Conservation (phyloP, 2,329 filamentous ascomycete species). For the Massarina eburnea region DNA sequence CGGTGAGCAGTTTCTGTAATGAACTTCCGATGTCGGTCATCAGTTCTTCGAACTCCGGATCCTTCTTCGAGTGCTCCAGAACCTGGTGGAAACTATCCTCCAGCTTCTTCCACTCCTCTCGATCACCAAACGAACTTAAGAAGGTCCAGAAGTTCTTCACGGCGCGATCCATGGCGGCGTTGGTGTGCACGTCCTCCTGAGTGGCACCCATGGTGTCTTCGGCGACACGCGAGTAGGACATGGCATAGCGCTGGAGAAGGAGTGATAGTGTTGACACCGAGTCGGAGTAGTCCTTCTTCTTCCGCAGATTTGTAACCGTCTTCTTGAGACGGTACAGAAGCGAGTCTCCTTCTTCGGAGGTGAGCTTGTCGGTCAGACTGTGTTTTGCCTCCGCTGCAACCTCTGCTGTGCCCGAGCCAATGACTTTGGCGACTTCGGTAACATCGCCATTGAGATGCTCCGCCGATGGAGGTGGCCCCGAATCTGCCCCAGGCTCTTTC, state of each 20-base stretch:
- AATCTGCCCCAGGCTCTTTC: conserved; percentile 55
- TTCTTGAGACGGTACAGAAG: conserved; percentile 75
- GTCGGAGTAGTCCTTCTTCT: conserved; percentile 79
- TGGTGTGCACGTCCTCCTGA: conserved; percentile 71
- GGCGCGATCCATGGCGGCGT: conserved; percentile 73
- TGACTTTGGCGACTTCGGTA: conserved; percentile 48
- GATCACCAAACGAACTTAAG: conserved; percentile 76
- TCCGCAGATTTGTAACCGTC: conserved; percentile 71
- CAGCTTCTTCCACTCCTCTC: conserved; percentile 72
- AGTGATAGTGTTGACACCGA: conserved; percentile 78
- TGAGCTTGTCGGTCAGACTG: conserved; percentile 73
- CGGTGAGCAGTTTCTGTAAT: conserved; percentile 78
- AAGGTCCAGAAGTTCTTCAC: conserved; percentile 80
- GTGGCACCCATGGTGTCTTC: conserved; percentile 67
- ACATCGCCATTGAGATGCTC: conserved; percentile 62
- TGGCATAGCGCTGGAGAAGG: conserved; percentile 76
- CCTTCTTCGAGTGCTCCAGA: conserved; percentile 71
- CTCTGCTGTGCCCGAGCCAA: conserved; percentile 48
- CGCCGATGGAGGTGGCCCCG: conserved; percentile 55
- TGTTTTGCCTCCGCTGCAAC: conserved; percentile 62
- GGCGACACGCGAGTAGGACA: conserved; percentile 73
- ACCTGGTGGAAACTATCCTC: conserved; percentile 69
- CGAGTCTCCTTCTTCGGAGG: conserved; percentile 71
- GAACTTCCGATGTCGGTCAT: conserved; percentile 72
- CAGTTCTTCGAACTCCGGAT: conserved; percentile 80